Percentiles rank a stretch among this genome's conserved stretches.
phyloP scores from a whole-genome alignment of 2,329 filamentous ascomycete genomes.

The Phaeomoniella chlamydospora region DNA sequence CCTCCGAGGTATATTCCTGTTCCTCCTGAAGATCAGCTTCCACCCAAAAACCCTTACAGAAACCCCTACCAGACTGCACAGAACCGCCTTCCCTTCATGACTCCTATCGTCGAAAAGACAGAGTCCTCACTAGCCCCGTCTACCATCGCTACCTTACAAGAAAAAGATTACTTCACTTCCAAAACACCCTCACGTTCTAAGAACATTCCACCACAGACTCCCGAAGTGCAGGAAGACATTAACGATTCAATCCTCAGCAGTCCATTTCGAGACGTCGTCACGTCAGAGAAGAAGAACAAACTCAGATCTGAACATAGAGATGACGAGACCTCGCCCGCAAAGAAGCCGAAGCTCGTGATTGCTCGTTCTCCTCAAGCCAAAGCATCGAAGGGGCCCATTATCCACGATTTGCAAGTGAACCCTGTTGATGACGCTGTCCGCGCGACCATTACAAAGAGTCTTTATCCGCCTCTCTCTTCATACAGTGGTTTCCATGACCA shows the following conservation, averaged over 20 bases:
- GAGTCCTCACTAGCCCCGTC: conserved; percentile 68
- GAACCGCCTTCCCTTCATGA: conserved; percentile 94
- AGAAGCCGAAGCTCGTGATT: conserved; percentile 16
- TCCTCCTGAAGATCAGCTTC: conserved; percentile 74
- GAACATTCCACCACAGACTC: conserved; percentile 5
- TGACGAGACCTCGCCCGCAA: conserved; percentile 19
- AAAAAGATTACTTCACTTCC: conserved; percentile 45
- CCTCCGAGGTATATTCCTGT: conserved; percentile 60
- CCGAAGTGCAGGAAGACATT: conserved; percentile 18
- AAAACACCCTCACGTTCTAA: conserved; percentile 64
- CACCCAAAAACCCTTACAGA: conserved; percentile 64
- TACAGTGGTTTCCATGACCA: conserved; percentile 75
- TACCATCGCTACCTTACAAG: conserved; percentile 40
- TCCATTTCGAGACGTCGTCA: conserved; percentile 53
- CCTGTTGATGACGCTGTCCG: conserved; percentile 69
- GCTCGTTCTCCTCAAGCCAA: background rate
- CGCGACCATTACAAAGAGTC: conserved; percentile 56
- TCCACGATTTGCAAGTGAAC: conserved; percentile 75
- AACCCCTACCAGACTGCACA: conserved; percentile 70
- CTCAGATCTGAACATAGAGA: conserved; percentile 19
- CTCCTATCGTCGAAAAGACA: conserved; percentile 89
- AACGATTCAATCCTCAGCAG: conserved; percentile 47
- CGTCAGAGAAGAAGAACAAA: conserved; percentile 29
- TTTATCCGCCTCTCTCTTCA: conserved; percentile 56
- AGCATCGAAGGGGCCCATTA: conserved; percentile 44